Evolutionary conservation across 225 moss, liverwort and hornwort genomes (phyloP).

Genomic region (Ulota crispa): DNA sequence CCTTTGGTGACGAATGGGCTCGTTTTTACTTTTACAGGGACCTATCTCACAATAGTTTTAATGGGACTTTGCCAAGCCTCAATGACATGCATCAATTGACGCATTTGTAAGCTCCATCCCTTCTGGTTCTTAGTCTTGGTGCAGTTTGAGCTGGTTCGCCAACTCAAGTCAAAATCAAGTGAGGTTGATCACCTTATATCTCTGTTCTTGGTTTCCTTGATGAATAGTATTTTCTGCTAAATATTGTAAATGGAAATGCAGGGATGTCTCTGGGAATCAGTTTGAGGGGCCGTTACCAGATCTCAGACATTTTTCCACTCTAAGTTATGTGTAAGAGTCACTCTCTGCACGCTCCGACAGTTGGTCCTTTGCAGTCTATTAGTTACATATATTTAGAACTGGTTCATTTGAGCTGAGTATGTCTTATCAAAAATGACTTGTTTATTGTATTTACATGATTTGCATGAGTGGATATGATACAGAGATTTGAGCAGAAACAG

Average conservation of each 20-base stretch:
- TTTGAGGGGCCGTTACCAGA: constrained; percentile 21
- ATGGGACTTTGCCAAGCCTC: background rate
- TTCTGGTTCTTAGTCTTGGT: background rate
- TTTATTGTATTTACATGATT: background rate
- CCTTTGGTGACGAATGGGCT: background rate
- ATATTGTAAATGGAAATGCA: background rate
- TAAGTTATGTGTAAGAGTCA: constrained; percentile 12
- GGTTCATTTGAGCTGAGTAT: background rate
- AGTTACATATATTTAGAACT: background rate
- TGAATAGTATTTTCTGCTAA: background rate
- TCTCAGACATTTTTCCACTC: background rate
- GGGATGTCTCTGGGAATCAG: constrained; percentile 33
- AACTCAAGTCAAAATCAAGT: background rate
- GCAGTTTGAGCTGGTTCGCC: background rate
- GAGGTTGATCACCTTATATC: background rate
- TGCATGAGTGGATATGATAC: background rate
- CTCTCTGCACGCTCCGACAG: background rate
- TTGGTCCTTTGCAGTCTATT: background rate
- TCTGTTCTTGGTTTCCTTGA: background rate
- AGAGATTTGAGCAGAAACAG: constrained; percentile 22
- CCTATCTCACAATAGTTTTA: constrained; percentile 9
- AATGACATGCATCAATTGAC: background rate
- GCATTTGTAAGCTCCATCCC: constrained; percentile 9
- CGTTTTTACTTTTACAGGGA: constrained; percentile 16
- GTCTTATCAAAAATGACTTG: too few relatives aligned